Conservation (phyloP, 2,329 filamentous ascomycete species). For the Paecilomyces variotii region DNA sequence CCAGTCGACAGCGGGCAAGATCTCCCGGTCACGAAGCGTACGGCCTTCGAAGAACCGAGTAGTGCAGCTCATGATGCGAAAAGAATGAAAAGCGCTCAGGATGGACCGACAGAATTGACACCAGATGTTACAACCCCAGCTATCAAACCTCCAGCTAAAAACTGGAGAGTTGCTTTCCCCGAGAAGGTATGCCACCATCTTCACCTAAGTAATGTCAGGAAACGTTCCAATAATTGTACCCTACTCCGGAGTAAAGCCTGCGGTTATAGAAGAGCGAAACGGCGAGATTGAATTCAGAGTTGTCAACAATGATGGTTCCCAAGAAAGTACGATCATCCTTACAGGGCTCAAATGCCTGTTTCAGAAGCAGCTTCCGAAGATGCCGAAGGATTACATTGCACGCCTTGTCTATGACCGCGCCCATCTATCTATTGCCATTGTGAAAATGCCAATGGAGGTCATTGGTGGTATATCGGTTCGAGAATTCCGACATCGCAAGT, state of each 20-base stretch:
- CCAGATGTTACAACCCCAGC: no score
- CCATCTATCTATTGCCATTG: conserved; percentile 91
- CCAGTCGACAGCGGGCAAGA: no score
- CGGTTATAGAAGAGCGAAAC: conserved; percentile 85
- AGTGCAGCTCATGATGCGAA: no score
- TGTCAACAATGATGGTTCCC: conserved; percentile 88
- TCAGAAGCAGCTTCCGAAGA: conserved; percentile 96
- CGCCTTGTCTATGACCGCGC: conserved; percentile 94
- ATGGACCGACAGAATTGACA: no score
- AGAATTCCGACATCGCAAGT: conserved; percentile 82
- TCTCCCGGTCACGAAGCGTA: no score
- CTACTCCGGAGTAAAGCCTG: conserved; percentile 48
- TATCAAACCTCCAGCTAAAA: no score
- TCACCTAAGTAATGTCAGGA: background rate
- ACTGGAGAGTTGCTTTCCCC: conserved; percentile 62
- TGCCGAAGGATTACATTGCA: conserved; percentile 99
- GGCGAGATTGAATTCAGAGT: conserved; percentile 96
- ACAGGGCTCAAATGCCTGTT: conserved; percentile 97
- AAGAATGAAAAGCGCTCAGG: no score
- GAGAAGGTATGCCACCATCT: conserved; percentile 58
- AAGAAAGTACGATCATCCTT: conserved; percentile 85
- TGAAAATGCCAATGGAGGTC: conserved; percentile 94
- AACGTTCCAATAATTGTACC: conserved; percentile 14
- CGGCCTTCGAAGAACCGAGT: no score
- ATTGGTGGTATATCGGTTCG: conserved; percentile 91